Percentiles rank a stretch among this genome's conserved stretches.
phyloP scores from a whole-genome alignment of 192 early-diverging fungal species.

The Lobosporangium transversale region DNA sequence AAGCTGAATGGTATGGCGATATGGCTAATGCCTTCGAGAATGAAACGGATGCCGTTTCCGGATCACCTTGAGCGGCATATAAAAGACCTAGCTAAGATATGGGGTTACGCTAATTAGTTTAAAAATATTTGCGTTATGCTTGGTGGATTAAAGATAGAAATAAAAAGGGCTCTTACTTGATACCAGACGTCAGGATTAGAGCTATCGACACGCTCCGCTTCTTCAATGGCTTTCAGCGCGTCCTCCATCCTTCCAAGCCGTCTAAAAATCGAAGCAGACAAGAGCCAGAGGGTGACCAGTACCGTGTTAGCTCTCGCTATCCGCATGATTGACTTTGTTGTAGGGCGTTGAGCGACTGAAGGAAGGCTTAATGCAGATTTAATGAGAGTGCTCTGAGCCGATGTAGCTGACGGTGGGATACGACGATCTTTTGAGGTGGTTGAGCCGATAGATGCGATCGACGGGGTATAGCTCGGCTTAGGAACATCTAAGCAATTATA shows the following conservation, averaged over 20 bases:
- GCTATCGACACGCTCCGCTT: constrained; percentile 62
- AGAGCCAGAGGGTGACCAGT: constrained; percentile 64
- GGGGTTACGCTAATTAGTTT: neutral
- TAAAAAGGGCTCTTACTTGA: constrained; percentile 34
- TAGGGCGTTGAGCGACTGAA: constrained; percentile 26
- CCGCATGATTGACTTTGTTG: constrained; percentile 49
- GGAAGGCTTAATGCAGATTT: constrained; percentile 51
- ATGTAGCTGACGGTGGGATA: constrained; percentile 51
- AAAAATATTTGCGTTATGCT: neutral
- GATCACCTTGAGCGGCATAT: constrained; percentile 45
- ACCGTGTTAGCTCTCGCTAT: constrained; percentile 55
- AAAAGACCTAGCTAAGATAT: constrained; percentile 50
- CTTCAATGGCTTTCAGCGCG: constrained; percentile 63
- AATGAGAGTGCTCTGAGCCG: constrained; percentile 13
- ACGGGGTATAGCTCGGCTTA: constrained; percentile 53
- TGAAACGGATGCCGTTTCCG: constrained; percentile 54
- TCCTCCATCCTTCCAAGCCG: constrained; percentile 62
- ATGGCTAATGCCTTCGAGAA: constrained; percentile 61
- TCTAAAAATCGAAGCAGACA: constrained; percentile 62
- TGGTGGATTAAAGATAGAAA: neutral
- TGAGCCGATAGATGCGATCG: constrained; percentile 51
- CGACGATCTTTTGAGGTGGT: constrained; percentile 29
- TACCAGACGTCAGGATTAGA: constrained; percentile 65
- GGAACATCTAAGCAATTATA: constrained; percentile 28
- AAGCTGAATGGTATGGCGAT: constrained; percentile 53